Evolutionary conservation across 106 monocot species (phyloP).

Genomic region (Dioscorea dumetorum): DNA sequence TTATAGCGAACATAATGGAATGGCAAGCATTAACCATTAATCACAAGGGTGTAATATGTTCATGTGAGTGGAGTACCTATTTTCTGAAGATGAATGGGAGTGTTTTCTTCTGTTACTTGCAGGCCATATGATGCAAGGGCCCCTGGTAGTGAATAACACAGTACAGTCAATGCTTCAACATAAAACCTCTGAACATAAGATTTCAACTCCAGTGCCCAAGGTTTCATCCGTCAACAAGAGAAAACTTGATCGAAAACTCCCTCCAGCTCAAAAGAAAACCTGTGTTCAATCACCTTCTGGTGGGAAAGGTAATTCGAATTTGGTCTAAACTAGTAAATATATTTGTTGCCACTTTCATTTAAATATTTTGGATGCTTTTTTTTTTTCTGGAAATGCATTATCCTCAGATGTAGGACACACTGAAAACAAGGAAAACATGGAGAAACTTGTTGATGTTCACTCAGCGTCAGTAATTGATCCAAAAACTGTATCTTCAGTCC

Average conservation of each 20-base stretch:
- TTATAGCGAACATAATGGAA: neutral
- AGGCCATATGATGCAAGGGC: conserved; percentile 22
- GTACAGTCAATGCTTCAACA: conserved; percentile 7
- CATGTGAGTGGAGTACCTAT: no score
- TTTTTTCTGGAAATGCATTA: conserved; percentile 6
- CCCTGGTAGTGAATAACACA: conserved; percentile 4
- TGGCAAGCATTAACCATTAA: no score
- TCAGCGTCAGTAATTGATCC: neutral
- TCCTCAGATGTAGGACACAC: conserved; percentile 9
- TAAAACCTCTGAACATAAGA: conserved; percentile 12
- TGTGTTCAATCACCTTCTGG: conserved; percentile 9
- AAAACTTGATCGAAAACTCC: conserved; percentile 22
- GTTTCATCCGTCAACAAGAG: conserved; percentile 35
- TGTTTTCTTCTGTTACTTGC: neutral
- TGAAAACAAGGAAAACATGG: neutral
- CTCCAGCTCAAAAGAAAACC: conserved; percentile 40
- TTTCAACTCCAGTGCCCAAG: conserved; percentile 18
- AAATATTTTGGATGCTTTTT: conserved; percentile 8
- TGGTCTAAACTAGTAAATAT: neutral
- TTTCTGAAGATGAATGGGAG: no score
- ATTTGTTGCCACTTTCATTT: neutral
- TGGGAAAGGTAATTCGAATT: conserved; percentile 15
- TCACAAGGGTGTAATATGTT: no score
- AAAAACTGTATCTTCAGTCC: conserved; percentile 2
- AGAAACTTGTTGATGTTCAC: neutral